Evolutionary conservation across 768 basidiomycete genomes (phyloP), one percentile per base, ranked within the genome.

Genomic region (Xanthoconium stramineum): DNA sequence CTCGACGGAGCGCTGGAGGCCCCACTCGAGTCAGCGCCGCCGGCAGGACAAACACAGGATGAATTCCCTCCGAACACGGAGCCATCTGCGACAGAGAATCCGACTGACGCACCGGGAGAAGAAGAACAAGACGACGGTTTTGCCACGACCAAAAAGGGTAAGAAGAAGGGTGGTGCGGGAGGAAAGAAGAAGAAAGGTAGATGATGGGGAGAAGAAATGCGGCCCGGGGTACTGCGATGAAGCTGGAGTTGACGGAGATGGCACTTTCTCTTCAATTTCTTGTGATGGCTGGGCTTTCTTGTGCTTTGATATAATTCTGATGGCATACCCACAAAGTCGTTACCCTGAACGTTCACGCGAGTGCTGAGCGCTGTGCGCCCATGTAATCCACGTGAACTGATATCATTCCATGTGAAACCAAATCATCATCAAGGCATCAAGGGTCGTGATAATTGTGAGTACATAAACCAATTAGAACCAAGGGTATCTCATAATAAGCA

Each of bases 141-240:
- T 10, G 29, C 24, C 6, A 20, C 4, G 36, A 0, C 13, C 1
- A 36, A 51, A 14, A 33, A 29, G 9, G 28, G 15, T 44, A 30
- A 30, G 6, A 47, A 39, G 36, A 63, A 63, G 19, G 6, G 8
- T 6, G 38, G 37, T 5, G 37, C 9, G 4, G 19, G 1, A 6
- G 58, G 54, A 38, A 60, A 60, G 50, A 65, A 63, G 6, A 61
- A 60, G 56, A 67, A 61, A 38, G 49, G 47, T 45, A 44, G 36
- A 38, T 6, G 42, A 38, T 6, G 50, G 8, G 28, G 53, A 39
- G 53, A 39, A 49, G 37, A 6, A 19, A 14, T 36, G 42, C 10
- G 39, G 24, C 24, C 24, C 24, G 24, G 24, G 37, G 42, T 44
- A 49, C 51, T 62, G 54, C 42, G 59, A 20, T 50, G n/a, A 35